Evolutionary conservation across 495 filamentous ascomycete species (phyloP).

Genomic region (Chlorociboria aeruginascens): DNA sequence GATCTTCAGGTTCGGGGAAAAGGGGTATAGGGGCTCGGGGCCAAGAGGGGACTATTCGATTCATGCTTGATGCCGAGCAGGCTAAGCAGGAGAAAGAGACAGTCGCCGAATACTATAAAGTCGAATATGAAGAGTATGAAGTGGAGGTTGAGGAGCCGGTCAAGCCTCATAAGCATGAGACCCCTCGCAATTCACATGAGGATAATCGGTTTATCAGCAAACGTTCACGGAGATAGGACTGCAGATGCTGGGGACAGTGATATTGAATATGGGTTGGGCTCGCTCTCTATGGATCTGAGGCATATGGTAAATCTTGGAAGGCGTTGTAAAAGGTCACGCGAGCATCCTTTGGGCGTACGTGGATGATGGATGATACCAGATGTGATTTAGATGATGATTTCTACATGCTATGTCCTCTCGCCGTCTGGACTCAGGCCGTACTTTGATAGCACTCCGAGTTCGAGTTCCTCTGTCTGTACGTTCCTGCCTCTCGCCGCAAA

Average conservation of each 20-base stretch:
- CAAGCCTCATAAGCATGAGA: slow-evolving; percentile 1
- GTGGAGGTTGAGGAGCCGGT: slow-evolving; percentile 48
- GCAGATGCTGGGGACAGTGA: background rate
- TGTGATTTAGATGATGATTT: too few relatives aligned
- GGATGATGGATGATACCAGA: slow-evolving; percentile 12
- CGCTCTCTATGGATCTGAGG: background rate
- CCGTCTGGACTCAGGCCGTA: too few relatives aligned
- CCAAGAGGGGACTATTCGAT: slow-evolving; percentile 70
- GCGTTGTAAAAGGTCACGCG: background rate
- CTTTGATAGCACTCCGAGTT: background rate
- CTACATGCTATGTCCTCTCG: too few relatives aligned
- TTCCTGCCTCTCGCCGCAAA: background rate
- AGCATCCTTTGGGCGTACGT: slow-evolving; percentile 1
- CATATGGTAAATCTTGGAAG: too few relatives aligned
- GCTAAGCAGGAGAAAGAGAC: slow-evolving; percentile 57
- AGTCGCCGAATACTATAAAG: slow-evolving; percentile 56
- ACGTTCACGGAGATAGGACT: slow-evolving; percentile 2
- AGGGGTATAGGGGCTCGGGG: slow-evolving; percentile 37
- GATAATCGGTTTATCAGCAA: slow-evolving; percentile 10
- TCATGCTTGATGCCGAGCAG: slow-evolving; percentile 74
- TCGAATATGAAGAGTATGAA: slow-evolving; percentile 70
- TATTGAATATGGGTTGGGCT: background rate
- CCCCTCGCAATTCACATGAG: background rate
- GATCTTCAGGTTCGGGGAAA: slow-evolving; percentile 29
- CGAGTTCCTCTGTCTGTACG: background rate